These are phyloP conservation scores for Aspergillus viridinutans DNA, from an alignment of 2,329 filamentous ascomycete species.

Conservation along the genomic window DNA sequence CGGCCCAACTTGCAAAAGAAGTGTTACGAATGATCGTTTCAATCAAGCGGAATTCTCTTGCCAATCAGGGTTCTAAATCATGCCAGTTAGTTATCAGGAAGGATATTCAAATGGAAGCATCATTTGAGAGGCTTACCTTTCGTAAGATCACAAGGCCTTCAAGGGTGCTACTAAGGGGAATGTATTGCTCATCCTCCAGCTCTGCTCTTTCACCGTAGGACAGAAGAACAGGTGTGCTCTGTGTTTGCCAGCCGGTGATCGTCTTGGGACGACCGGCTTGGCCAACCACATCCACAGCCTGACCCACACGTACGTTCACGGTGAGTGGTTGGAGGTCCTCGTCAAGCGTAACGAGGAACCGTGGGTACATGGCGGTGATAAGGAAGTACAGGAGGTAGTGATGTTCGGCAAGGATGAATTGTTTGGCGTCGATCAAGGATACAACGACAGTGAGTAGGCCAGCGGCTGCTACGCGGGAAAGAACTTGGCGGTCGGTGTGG, in stretches of 20 bases:
- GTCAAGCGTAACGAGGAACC: conserved; percentile 93
- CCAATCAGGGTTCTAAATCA: conserved; percentile 44
- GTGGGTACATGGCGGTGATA: conserved; percentile 91
- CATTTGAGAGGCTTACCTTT: conserved; percentile 64
- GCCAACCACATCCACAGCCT: conserved; percentile 96
- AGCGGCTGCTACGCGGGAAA: conserved; percentile 85
- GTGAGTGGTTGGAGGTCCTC: conserved; percentile 90
- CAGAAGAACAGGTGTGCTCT: conserved; percentile 94
- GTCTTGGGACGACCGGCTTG: conserved; percentile 97
- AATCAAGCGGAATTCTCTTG: conserved; percentile 35
- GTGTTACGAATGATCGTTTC: conserved; percentile 15
- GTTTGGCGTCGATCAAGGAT: conserved; percentile 91
- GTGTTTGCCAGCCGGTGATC: conserved; percentile 98
- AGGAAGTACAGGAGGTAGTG: conserved; percentile 98
- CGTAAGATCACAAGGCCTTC: conserved; percentile 94
- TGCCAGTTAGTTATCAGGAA: conserved; percentile 20
- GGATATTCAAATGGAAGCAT: not conserved
- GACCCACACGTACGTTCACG: conserved; percentile 94
- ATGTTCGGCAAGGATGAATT: conserved; percentile 65
- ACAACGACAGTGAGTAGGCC: conserved; percentile 87
- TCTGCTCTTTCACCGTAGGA: conserved; percentile 95
- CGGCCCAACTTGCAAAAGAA: conserved; percentile 13
- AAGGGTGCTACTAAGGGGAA: conserved; percentile 82
- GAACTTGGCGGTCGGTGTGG: conserved; percentile 94
- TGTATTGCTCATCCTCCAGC: conserved; percentile 95